phyloP scores from a whole-genome alignment of 768 basidiomycete genomes.

The Mycena leptocephala region DNA sequence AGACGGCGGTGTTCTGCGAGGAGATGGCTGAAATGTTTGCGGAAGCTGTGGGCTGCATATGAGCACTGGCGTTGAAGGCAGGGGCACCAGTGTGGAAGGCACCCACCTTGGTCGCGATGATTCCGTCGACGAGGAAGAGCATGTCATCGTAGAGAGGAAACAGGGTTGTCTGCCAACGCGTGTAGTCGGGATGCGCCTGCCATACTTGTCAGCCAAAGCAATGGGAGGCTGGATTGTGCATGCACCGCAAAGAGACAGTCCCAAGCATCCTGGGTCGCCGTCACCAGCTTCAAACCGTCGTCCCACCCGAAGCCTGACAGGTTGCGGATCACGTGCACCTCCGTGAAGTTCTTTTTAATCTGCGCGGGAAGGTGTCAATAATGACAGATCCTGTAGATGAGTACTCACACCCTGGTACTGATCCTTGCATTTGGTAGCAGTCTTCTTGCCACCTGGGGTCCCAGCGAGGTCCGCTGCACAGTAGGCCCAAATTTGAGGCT shows the following conservation, averaged over 20 bases:
- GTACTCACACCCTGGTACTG: background rate
- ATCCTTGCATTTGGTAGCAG: background rate
- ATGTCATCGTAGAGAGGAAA: constrained; percentile 10
- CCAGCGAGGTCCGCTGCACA: background rate
- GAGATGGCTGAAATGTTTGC: background rate
- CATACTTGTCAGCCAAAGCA: background rate
- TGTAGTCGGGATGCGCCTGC: background rate
- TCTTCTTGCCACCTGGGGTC: background rate
- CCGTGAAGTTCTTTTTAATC: background rate
- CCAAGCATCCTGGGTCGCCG: background rate
- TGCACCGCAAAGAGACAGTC: background rate
- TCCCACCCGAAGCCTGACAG: constrained; percentile 6
- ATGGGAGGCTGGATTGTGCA: background rate
- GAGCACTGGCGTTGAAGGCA: background rate
- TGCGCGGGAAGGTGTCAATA: background rate
- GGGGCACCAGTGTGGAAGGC: constrained; percentile 8
- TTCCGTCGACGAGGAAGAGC: background rate
- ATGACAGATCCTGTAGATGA: background rate
- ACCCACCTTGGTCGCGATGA: background rate
- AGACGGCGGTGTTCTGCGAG: background rate
- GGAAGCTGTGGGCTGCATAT: background rate
- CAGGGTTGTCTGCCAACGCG: background rate
- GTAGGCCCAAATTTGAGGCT: background rate
- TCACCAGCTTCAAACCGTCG: background rate
- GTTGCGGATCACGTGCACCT: background rate